A percentile compares a stretch with the other conserved stretches of the same genome.
These are phyloP conservation scores for Capronia epimyces DNA, from an alignment of 2,329 filamentous ascomycete species.

Conservation along the genomic window DNA sequence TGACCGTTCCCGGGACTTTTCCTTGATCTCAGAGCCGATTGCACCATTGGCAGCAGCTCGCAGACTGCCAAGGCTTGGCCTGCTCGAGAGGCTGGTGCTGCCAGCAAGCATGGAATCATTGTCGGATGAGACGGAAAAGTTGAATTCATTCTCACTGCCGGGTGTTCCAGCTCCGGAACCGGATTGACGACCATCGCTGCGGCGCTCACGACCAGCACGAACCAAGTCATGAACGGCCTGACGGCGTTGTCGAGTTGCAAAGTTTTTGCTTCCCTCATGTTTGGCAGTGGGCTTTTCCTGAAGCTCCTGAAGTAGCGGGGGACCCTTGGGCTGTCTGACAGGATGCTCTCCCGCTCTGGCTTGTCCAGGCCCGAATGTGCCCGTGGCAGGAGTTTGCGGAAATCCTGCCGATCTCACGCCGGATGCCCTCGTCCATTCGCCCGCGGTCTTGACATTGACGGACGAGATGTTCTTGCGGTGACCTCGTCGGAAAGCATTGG, in stretches of 20 bases:
- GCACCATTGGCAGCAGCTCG: slow-evolving; percentile 74
- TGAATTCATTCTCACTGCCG: slow-evolving; percentile 70
- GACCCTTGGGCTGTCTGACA: slow-evolving; percentile 83
- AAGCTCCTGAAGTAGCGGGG: slow-evolving; percentile 86
- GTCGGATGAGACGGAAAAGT: slow-evolving; percentile 66
- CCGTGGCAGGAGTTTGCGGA: slow-evolving; percentile 72
- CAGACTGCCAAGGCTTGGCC: slow-evolving; percentile 66
- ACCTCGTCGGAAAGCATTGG: slow-evolving; percentile 84
- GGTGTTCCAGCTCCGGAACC: slow-evolving; percentile 76
- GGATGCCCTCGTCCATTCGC: slow-evolving; percentile 54
- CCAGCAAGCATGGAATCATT: slow-evolving; percentile 65
- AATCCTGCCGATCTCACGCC: slow-evolving; percentile 75
- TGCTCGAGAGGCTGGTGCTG: slow-evolving; percentile 75
- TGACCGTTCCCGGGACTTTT: slow-evolving; percentile 58
- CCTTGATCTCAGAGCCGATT: slow-evolving; percentile 81
- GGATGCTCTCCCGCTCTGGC: slow-evolving; percentile 92
- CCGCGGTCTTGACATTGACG: slow-evolving; percentile 43
- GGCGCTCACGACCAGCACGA: slow-evolving; percentile 79
- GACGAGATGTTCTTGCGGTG: slow-evolving; percentile 87
- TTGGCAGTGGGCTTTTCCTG: slow-evolving; percentile 83
- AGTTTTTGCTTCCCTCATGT: slow-evolving; percentile 95
- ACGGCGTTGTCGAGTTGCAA: slow-evolving; percentile 83
- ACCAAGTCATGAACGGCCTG: slow-evolving; percentile 89
- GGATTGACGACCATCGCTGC: slow-evolving; percentile 56
- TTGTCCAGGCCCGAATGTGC: slow-evolving; percentile 87